Evolutionary conservation across 495 filamentous ascomycete genomes (phyloP), one percentile per base, ranked within the genome.

Genomic region (Usnea hakonensis): DNA sequence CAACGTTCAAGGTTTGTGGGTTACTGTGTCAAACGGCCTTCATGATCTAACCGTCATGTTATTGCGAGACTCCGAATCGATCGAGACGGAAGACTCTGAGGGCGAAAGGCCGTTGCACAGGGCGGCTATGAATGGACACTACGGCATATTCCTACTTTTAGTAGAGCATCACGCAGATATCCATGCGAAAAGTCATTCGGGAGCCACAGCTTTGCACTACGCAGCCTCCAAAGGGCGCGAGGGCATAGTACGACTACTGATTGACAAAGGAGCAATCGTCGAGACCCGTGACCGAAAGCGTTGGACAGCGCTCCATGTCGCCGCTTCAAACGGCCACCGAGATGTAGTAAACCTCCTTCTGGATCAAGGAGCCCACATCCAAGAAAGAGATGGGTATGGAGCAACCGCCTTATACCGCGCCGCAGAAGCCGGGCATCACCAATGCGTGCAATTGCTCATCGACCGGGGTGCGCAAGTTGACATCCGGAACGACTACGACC

Each of bases 51-150:
- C 53, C 8, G 21, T 37, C 13, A 11, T 46, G 17, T 41, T 61
- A 10, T 30, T 61, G 59, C 11, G 40, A 17, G 33, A 40, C 4
- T 28, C 44, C 10, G 46, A 30, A 23, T 23, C 33, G 2, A n/a
- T 55, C 5, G 23, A n/a, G 35, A 1, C 23, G 14, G 44, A 48
- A 48, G 44, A 48, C 44, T 48, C 9, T 14, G 23, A 48, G 44
- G 44, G 44, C 21, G 44, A 48, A 28, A 67, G 53, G 9, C 37
- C 67, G 6, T 56, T 69, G 38, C 57, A 50, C 21, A 0, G 0
- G 10, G 72, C 66, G 33, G 40, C 41, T 58, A 32, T 28, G 6
- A 9, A 57, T 23, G 65, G 65, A 14, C 30, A 68, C 23, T 10
- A 53, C 6, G 54, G 37, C 7, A 23, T 64, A 37, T 19, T 41